Base-by-base conservation (phyloP, 352 stramenopile species). In the Aphanomyces cochlioides region DNA sequence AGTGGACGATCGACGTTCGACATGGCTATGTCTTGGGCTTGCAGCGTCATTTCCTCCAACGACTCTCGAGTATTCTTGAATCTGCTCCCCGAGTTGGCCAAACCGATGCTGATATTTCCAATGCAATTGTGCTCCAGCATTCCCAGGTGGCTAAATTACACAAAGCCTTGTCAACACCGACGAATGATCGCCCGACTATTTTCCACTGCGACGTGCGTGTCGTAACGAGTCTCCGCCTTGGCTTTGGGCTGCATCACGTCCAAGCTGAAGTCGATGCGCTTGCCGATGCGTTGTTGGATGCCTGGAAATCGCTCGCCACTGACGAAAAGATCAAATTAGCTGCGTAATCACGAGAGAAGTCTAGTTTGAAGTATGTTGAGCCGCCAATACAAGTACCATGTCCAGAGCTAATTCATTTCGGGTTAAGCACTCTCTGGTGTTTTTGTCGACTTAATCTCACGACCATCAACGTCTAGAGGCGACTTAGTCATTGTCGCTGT, bases 171-270 rank as follows among this genome's bases (percentile, higher is more conserved):
- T 28, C 45, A 6, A 65, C 21, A 21, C 63, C 63, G 36, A 58
- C 50, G 17, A 8, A 28, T 19, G 10, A 15, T 13, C 63, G 63
- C 36, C 40, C 63, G 5, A 43, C 50, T 8, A 17, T 60, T 1
- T 69, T 69, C 37, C 63, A 69, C 36, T 69, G 40, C 17, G 63
- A 69, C 21, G 63, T 69, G 50, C 63, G 63, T 19, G 3, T 58
- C 15, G 19, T 39, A 13, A 59, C 41, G 13, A 34, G 19, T 13
- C 36, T 69, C 6, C 63, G 63, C 41, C 50, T 69, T n/a, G 63
- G 63, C 17, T 69, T 69, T 69, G 63, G 63, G 8, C 34, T 69
- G 15, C 63, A 69, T 15, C 63, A 69, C 28, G 17, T 69, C 15
- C 7, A 13, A 4, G 12, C 63, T 3, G 63, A 69, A 15, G 63